Conservation (phyloP, 176 grass and related monocot species). For the Carex littledalei region DNA sequence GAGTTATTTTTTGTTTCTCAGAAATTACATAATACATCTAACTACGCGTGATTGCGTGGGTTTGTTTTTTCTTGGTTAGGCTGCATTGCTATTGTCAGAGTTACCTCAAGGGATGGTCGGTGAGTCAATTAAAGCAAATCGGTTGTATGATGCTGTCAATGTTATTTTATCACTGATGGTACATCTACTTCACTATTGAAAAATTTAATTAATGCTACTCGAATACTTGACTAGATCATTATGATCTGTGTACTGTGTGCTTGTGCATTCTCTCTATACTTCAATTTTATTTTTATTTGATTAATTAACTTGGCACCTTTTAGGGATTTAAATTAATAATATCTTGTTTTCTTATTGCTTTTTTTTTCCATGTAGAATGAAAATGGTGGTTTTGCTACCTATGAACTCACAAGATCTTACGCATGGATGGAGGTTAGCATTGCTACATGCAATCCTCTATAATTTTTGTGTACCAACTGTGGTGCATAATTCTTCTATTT, state of each 20-base stretch:
- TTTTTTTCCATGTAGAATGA: conserved; percentile 49
- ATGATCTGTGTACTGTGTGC: background rate
- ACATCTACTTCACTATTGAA: conserved; percentile 1
- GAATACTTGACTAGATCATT: background rate
- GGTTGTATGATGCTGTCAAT: conserved; percentile 84
- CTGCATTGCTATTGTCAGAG: conserved; percentile 68
- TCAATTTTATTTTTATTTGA: background rate
- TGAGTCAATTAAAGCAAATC: conserved; percentile 41
- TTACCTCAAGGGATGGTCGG: conserved; percentile 81
- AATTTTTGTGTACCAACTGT: background rate
- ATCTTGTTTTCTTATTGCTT: conserved; percentile 15
- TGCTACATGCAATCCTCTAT: background rate
- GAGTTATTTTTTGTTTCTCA: background rate
- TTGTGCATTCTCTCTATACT: background rate
- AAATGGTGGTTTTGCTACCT: conserved; percentile 84
- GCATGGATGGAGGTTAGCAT: conserved; percentile 79
- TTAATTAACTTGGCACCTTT: background rate
- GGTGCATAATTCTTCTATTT: background rate
- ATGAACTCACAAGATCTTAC: conserved; percentile 90
- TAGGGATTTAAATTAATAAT: background rate
- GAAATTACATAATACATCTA: background rate
- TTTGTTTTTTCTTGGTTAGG: conserved; percentile 37
- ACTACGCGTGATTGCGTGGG: background rate
- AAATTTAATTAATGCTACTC: background rate
- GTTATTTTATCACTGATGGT: conserved; percentile 92